Evolutionary conservation across 2,329 filamentous ascomycete genomes (phyloP).

Genomic region (Colletotrichum navitas): DNA sequence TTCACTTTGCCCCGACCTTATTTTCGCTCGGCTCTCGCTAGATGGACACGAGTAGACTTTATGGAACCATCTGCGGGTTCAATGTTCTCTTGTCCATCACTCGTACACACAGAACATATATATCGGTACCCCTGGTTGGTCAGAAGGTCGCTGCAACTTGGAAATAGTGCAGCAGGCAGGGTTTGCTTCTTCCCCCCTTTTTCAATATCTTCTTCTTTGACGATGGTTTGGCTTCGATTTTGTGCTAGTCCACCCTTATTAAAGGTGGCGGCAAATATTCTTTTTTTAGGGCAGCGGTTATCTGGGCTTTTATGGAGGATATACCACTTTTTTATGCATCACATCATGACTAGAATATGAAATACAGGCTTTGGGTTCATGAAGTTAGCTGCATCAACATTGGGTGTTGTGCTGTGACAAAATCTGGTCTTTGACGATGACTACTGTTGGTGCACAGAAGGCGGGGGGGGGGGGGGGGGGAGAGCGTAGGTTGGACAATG

Average conservation of each 20-base stretch:
- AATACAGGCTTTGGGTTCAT: conserved; percentile 20
- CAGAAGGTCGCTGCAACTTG: conserved; percentile 2
- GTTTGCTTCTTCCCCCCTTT: neutral
- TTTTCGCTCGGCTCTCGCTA: too few species aligned
- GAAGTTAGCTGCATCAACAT: neutral
- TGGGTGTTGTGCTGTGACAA: neutral
- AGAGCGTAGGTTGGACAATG: too few species aligned
- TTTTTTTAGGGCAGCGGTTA: conserved; percentile 20
- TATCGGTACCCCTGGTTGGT: conserved; percentile 1
- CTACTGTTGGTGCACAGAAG: neutral
- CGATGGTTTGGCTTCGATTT: too few species aligned
- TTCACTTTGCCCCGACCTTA: neutral
- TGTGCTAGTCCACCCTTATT: too few species aligned
- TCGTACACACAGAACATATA: conserved; percentile 30
- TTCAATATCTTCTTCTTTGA: neutral
- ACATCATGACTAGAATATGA: conserved; percentile 34
- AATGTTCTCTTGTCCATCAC: conserved; percentile 6
- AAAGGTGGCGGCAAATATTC: too few species aligned
- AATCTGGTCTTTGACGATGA: neutral
- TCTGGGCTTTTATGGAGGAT: conserved; percentile 35
- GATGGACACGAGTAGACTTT: neutral
- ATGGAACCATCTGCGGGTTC: neutral
- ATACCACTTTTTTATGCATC: conserved; percentile 40
- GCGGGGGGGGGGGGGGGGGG: neutral
- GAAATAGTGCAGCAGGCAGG: neutral